Base-by-base conservation (phyloP, 1,284 basidiomycete species). In the Afroboletus lepidellus region DNA sequence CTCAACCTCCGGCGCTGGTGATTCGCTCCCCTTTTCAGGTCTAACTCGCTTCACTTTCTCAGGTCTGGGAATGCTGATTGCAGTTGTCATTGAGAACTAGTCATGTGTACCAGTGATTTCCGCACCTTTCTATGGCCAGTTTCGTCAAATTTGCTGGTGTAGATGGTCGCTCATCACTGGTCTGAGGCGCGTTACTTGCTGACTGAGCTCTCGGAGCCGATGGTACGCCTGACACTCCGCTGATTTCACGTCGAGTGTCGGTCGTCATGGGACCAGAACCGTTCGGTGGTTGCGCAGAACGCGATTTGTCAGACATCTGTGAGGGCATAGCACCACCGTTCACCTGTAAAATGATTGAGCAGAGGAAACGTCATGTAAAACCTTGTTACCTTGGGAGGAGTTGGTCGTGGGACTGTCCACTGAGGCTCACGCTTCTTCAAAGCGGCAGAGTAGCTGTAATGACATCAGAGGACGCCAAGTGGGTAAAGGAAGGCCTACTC, bases 11-110 rank as follows among this genome's bases (percentile, higher is more conserved):
- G 71, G 71, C 33, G 71, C 74, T 3, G 77, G 73, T 25, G 75
- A 75, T 53, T 73, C 73, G n/a, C 62, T 69, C 50, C 72, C 75
- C 34, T 69, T 67, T 38, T 87, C 85, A 18, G 77, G 74, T 41
- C 85, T 74, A 16, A 88, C 76, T 54, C 88, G 75, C 66, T 81
- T 87, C 47, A 91, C 84, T 32, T 89, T 85, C 63, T 88, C 85
- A 16, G 88, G 88, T 43, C 87, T 74, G 15, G 86, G 87, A 48
- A 90, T 78, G 60, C 86, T 90, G 58, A 18, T 52, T 38, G 43
- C 15, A 43, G 25, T 34, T 48, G 43, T 41, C 41, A 33, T 60
- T 46, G 30, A 50, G 47, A 45, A 43, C 16, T 41, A 29, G 25
- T n/a, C n/a, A 15, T 12, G 15, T 15, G 50, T 43, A 18, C 34